Conservation (phyloP, 352 stramenopile genomes). For the Phytophthora brassicae region DNA sequence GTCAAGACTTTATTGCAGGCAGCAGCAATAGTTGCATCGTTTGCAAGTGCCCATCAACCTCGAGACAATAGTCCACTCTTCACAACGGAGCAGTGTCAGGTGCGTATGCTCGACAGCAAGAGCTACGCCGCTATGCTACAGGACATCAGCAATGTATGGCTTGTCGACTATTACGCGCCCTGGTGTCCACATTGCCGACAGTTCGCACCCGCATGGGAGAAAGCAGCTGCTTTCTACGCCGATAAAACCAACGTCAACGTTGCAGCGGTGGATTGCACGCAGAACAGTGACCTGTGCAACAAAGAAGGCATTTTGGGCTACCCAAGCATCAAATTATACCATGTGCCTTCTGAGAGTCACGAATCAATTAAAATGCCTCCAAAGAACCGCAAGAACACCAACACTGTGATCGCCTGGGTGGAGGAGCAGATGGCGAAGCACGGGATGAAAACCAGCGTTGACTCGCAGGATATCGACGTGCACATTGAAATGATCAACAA, state of each 20-base stretch:
- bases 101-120: slow-evolving; percentile 40
- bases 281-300: slow-evolving; percentile 55
- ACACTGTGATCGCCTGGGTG: slow-evolving; percentile 68
- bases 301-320: slow-evolving; percentile 66
- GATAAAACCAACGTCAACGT: slow-evolving; percentile 54
- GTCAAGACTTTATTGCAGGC: slow-evolving; percentile 23
- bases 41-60: slow-evolving; percentile 7
- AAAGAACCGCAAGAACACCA: slow-evolving; percentile 46
- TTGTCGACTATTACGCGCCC: slow-evolving; percentile 83
- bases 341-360: slow-evolving; percentile 42
- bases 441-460: slow-evolving; percentile 52
- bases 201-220: slow-evolving; percentile 73
- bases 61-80: slow-evolving; percentile 59
- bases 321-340: slow-evolving; percentile 69
- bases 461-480: slow-evolving; percentile 48
- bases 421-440: slow-evolving; percentile 51
- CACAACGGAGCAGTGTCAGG: slow-evolving; percentile 53
- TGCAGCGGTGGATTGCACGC: slow-evolving; percentile 76
- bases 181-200: slow-evolving; percentile 81
- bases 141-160: slow-evolving; percentile 51
- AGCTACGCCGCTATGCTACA: slow-evolving; percentile 45
- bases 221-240: slow-evolving; percentile 66
- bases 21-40: slow-evolving; percentile 1
- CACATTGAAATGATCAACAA: slow-evolving; percentile 55
- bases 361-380: slow-evolving; percentile 40